Evolutionary conservation across 257 asterid species (phyloP).

Genomic region (Anisodus tanguticus): DNA sequence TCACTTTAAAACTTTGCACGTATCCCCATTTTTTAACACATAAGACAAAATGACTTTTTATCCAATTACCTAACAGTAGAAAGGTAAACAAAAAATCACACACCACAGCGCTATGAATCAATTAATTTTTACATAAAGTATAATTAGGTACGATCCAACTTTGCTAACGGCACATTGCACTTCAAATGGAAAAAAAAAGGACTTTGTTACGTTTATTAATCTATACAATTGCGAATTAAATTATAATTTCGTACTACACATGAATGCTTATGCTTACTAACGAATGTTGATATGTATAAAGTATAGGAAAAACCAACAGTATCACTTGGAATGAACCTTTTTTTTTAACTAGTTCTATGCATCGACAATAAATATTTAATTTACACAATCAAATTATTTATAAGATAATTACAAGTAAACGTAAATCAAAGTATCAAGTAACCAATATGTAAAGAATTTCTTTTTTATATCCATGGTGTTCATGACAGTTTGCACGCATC

Average conservation of each 20-base stretch:
- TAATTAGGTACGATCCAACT: conserved; percentile 17
- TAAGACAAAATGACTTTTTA: conserved; percentile 17
- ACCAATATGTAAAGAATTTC: neutral
- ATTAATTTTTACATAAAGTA: neutral
- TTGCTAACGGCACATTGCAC: neutral
- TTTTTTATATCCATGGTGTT: too few species aligned
- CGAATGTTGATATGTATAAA: neutral
- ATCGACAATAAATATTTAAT: too few species aligned
- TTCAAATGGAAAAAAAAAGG: neutral
- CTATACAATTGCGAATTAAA: neutral
- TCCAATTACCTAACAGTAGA: neutral
- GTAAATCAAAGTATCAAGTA: neutral
- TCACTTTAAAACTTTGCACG: conserved; percentile 1
- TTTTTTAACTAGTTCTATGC: neutral
- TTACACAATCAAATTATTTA: too few species aligned
- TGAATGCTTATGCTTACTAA: neutral
- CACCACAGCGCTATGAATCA: neutral
- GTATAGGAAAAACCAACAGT: neutral
- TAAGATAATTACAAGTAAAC: neutral
- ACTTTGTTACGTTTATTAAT: neutral
- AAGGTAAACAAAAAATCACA: neutral
- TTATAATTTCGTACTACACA: neutral
- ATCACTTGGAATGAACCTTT: neutral
- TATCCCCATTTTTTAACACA: neutral
- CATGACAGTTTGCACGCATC: too few species aligned